These are phyloP conservation scores for Hortiboletus flavorubellus DNA, from an alignment of 768 basidiomycete genomes.

Conservation along the genomic window DNA sequence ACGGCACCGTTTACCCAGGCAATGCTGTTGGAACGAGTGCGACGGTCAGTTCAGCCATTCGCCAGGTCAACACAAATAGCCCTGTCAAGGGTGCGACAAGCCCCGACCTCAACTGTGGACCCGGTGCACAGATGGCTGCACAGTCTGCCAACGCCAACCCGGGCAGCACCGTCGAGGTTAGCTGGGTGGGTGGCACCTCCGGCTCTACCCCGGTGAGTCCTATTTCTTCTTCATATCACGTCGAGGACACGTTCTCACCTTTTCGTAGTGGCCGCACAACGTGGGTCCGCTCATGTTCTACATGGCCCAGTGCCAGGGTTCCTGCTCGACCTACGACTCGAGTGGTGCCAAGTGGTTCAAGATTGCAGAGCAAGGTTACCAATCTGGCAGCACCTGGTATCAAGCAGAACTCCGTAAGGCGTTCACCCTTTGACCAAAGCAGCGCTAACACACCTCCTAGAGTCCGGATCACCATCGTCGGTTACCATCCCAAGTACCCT, in stretches of 20 bases:
- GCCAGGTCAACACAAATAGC: conserved; percentile 39
- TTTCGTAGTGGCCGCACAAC: conserved; percentile 47
- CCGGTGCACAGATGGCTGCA: conserved; percentile 44
- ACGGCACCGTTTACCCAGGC: conserved; percentile 28
- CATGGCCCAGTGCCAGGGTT: conserved; percentile 56
- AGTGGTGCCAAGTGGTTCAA: conserved; percentile 69
- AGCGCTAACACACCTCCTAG: conserved; percentile 19
- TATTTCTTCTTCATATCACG: background rate
- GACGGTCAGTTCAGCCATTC: conserved; percentile 36
- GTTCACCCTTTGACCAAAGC: background rate
- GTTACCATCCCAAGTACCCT: conserved; percentile 48
- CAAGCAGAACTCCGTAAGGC: conserved; percentile 47
- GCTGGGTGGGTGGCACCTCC: conserved; percentile 47
- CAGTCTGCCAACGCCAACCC: conserved; percentile 53
- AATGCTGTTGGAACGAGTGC: conserved; percentile 28
- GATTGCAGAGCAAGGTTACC: conserved; percentile 51
- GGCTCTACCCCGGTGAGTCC: conserved; percentile 28
- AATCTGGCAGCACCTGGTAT: conserved; percentile 42
- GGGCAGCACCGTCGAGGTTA: conserved; percentile 49
- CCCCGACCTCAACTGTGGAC: conserved; percentile 56
- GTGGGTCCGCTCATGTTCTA: conserved; percentile 71
- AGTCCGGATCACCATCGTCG: conserved; percentile 36
- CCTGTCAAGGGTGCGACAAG: conserved; percentile 58
- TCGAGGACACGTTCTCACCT: background rate
- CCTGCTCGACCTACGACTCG: conserved; percentile 56